Base-by-base conservation (phyloP, 768 basidiomycete genomes). In the Kwoniella sp. region DNA sequence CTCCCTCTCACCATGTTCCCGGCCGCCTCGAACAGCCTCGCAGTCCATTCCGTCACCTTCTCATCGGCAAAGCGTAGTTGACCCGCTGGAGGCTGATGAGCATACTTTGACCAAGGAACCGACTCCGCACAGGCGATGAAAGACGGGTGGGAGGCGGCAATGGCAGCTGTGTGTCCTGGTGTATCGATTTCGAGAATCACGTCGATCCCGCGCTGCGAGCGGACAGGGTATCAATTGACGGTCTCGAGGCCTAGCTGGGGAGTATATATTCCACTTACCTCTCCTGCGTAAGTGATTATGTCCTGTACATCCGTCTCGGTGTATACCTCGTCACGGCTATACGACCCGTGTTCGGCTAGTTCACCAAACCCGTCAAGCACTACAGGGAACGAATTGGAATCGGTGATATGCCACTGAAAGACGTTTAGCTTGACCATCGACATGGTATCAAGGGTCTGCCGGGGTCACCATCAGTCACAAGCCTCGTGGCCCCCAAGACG, bases 391-490 rank as follows among this genome's bases (percentile, higher is more conserved):
- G 69, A 67, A 63, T 90, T 87, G 47, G 83, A 82, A 73, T 91
- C 89, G 29, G 83, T 82, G 50, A 88, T 78, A 65, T 90, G 89
- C 88, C 67, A 90, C 59, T 90, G 87, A 61, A 90, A 80, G 1
- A 81, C 82, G 71, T 84, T 88, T 42, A 87, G 80, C 82, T 86
- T 89, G 57, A 83, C 83, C 78, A 80, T 81, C 59, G 82, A 82
- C 85, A 88, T 87, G 2, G 84, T 82, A 60, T 87, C 84, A 26
- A 89, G 75, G 1, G 83, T 84, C 53, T 84, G 78, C 82, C 77
- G 66, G 14, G 39, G 25, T 25, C 39, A 3, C 50, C 37, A 28
- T 17, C 25, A 28, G 10, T 12, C 17, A 12, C 39, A 33, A 26
- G 41, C 7, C 31, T 32, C 8, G 9, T 11, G 40, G 25, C 0